These are phyloP conservation scores for Helenozyma rhizophorensis DNA, from an alignment of 805 yeast species.

Conservation along the genomic window DNA sequence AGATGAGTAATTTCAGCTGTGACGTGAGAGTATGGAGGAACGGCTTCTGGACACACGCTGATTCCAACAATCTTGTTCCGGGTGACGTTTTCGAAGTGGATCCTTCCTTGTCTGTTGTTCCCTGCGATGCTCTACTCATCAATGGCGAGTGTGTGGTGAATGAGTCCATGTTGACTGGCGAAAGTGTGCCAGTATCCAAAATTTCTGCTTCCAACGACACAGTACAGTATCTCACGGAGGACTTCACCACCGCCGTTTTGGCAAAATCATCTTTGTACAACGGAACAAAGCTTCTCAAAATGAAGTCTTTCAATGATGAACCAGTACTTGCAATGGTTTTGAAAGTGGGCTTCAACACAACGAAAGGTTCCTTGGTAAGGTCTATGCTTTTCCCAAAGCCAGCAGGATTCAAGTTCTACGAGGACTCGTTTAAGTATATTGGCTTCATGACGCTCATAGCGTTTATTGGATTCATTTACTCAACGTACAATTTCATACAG, in stretches of 20 bases:
- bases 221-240: conserved; percentile 52
- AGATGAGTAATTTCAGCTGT: conserved; percentile 70
- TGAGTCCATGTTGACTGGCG: conserved; percentile 98
- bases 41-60: conserved; percentile 84
- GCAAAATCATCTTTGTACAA: conserved; percentile 75
- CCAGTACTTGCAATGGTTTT: conserved; percentile 85
- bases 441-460: conserved; percentile 93
- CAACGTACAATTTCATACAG: conserved; percentile 76
- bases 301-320: conserved; percentile 65
- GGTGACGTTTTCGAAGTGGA: conserved; percentile 95
- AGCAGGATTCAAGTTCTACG: conserved; percentile 84
- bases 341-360: conserved; percentile 90
- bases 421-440: conserved; percentile 92
- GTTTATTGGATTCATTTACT: conserved; percentile 72
- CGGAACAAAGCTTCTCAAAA: conserved; percentile 87
- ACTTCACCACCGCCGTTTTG: conserved; percentile 59
- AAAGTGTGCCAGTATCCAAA: conserved; percentile 94
- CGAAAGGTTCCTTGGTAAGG: conserved; percentile 89
- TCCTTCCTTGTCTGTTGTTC: conserved; percentile 67
- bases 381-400: conserved; percentile 98
- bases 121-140: conserved; percentile 84
- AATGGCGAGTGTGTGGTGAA: conserved; percentile 96
- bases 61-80: conserved; percentile 80
- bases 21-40: conserved; percentile 87
- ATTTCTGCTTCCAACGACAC: conserved; percentile 59